Conservation (phyloP, 106 monocot genomes). For the Ottelia alismoides region DNA sequence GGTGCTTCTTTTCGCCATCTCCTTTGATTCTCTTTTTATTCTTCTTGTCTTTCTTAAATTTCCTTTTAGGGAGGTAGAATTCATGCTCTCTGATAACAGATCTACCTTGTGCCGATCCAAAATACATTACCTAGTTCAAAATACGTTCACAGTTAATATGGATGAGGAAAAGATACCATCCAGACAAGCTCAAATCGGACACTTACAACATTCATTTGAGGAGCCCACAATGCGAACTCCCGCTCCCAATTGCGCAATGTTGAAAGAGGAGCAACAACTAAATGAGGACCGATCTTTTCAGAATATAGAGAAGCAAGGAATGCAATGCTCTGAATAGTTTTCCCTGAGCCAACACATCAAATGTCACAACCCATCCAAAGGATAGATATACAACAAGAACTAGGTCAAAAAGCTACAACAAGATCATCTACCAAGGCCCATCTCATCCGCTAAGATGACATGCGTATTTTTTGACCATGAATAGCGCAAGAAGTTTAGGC, state of each 20-base stretch:
- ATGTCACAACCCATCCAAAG: too few species aligned
- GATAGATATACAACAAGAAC: too few species aligned
- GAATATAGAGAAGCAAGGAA: conserved; percentile 90
- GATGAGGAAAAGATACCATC: too few species aligned
- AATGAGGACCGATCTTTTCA: conserved; percentile 73
- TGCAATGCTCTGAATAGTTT: conserved; percentile 99
- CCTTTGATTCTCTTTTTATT: conserved; percentile 39
- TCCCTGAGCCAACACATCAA: conserved; percentile 33
- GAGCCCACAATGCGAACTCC: conserved; percentile 98
- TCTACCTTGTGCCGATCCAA: conserved; percentile 80
- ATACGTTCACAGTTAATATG: too few species aligned
- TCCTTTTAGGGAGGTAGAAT: conserved; percentile 73
- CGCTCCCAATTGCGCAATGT: conserved; percentile 98
- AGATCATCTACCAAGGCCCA: conserved; percentile 72
- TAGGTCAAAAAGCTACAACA: too few species aligned
- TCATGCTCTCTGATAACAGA: conserved; percentile 68
- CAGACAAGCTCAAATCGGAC: neutral
- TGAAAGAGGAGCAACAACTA: conserved; percentile 93
- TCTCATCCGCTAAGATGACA: conserved; percentile 98
- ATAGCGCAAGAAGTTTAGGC: conserved; percentile 91
- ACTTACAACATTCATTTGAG: conserved; percentile 97
- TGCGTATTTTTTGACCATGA: conserved; percentile 95
- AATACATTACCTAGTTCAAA: conserved; percentile 75
- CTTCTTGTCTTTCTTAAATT: conserved; percentile 44
- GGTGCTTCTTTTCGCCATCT: conserved; percentile 29